Evolutionary conservation across 345 rosid genomes (phyloP).

Genomic region (Ailanthus altissimus): DNA sequence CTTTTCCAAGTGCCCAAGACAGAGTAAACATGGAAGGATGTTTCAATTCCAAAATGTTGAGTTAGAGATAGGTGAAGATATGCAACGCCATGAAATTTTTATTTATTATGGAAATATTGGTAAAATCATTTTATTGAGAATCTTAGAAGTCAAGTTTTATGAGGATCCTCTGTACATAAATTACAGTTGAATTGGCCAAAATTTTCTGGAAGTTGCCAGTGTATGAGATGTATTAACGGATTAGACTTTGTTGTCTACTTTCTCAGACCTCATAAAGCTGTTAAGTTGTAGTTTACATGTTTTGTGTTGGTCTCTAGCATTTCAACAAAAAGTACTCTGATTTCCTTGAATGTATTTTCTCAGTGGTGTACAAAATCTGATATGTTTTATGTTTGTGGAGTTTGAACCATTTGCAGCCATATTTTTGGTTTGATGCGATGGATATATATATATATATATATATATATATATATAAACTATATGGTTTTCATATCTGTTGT

Average conservation of each 20-base stretch:
- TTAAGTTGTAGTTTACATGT: not conserved
- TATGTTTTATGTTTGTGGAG: not conserved
- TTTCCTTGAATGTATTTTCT: conserved; percentile 1
- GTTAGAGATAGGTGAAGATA: not conserved
- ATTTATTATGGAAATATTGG: not conserved
- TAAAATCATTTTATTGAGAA: not conserved
- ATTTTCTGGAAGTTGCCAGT: not conserved
- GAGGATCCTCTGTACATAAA: not conserved
- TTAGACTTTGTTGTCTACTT: conserved; percentile 3
- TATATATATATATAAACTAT: not conserved
- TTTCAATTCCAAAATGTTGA: not conserved
- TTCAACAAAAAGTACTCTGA: not conserved
- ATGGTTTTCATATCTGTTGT: no score
- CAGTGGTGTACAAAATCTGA: not conserved
- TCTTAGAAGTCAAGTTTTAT: not conserved
- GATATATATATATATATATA: not conserved
- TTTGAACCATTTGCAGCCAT: not conserved
- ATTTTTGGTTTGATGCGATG: not conserved
- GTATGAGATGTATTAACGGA: conserved; percentile 12
- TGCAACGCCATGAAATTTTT: not conserved
- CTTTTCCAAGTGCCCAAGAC: no score
- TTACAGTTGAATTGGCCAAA: not conserved
- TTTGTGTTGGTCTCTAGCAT: not conserved
- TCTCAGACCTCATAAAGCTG: no score
- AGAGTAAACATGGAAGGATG: not conserved